These are phyloP conservation scores for Clarireedia hainanense DNA, from an alignment of 2,329 filamentous ascomycete species.

Conservation along the genomic window DNA sequence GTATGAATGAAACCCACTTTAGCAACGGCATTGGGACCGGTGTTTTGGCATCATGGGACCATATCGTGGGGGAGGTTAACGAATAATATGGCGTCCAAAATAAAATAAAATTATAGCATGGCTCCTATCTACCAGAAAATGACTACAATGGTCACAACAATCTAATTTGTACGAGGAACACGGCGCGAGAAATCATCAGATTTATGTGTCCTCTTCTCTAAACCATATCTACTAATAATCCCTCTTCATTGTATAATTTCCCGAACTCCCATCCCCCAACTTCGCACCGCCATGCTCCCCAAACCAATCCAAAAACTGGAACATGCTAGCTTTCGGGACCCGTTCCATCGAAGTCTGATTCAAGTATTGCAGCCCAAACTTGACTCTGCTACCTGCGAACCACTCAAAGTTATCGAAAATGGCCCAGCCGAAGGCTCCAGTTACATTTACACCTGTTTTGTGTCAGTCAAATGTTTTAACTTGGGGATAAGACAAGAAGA, in stretches of 20 bases:
- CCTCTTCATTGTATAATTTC: slow-evolving; percentile 1
- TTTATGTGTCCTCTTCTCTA: neutral
- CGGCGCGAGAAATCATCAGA: no score
- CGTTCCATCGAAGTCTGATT: slow-evolving; percentile 32
- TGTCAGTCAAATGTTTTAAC: neutral
- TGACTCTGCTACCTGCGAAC: slow-evolving; percentile 34
- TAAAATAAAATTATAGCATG: no score
- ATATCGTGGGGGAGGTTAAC: no score
- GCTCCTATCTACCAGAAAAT: no score
- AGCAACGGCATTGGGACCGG: no score
- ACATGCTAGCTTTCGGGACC: slow-evolving; percentile 26
- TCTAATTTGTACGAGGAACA: no score
- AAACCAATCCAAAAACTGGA: slow-evolving; percentile 25
- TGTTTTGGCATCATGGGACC: no score
- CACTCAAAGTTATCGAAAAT: slow-evolving; percentile 53
- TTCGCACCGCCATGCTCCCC: slow-evolving; percentile 17
- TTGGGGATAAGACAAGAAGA: no score
- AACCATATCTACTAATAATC: neutral
- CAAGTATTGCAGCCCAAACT: slow-evolving; percentile 23
- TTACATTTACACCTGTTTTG: slow-evolving; percentile 57
- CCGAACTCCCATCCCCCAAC: neutral
- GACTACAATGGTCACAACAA: no score
- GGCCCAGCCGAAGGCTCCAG: slow-evolving; percentile 81
- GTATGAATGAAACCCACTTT: no score
- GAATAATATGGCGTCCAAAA: no score